These are phyloP conservation scores for Phytophthora niederhauseri DNA, from an alignment of 352 stramenopile species.

Conservation along the genomic window DNA sequence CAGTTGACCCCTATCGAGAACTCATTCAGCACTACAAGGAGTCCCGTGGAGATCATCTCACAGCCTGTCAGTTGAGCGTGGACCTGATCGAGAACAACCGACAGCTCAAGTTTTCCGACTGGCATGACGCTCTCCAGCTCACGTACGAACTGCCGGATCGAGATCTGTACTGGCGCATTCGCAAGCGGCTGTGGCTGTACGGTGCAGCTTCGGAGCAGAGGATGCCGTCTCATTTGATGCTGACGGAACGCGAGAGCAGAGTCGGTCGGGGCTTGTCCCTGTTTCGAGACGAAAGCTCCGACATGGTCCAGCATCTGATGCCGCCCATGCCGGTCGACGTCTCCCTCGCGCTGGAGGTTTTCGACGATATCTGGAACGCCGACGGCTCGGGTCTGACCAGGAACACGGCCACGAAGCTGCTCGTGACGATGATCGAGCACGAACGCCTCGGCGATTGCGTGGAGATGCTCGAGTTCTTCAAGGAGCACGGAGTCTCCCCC, in stretches of 20 bases:
- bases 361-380: constrained; percentile 14
- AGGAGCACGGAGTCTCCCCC: constrained; percentile 9
- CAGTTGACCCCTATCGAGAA: constrained; percentile 49
- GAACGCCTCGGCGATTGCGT: constrained; percentile 15
- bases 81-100: constrained; percentile 69
- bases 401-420: constrained; percentile 17
- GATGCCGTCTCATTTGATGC: constrained; percentile 13
- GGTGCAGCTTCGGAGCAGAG: background rate
- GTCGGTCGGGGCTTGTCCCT: background rate
- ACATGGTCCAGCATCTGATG: background rate
- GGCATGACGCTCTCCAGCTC: constrained; percentile 51
- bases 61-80: constrained; percentile 49
- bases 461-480: constrained; percentile 23
- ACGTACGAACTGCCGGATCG: constrained; percentile 50
- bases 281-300: background rate
- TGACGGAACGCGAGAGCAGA: background rate
- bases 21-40: constrained; percentile 54
- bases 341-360: constrained; percentile 19
- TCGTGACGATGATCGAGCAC: constrained; percentile 17
- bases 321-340: constrained; percentile 5
- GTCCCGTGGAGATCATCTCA: constrained; percentile 37
- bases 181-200: constrained; percentile 69
- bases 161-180: constrained; percentile 69
- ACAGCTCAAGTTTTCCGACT: constrained; percentile 49
- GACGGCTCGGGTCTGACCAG: constrained; percentile 10